phyloP scores from a whole-genome alignment of 345 rosid species.

The Trapa bicornis region DNA sequence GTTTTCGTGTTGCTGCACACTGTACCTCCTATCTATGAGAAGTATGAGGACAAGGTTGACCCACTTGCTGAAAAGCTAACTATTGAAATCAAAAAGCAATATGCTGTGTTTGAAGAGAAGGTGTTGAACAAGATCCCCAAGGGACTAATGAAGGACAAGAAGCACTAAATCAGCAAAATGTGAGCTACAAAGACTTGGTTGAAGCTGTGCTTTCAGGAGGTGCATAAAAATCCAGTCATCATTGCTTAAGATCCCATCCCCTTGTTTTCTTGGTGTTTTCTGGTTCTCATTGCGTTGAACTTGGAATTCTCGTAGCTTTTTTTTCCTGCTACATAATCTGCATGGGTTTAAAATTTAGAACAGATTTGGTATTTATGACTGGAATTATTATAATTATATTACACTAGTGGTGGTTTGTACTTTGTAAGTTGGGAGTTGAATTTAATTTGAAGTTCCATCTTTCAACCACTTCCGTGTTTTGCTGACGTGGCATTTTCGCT shows the following conservation, averaged over 20 bases:
- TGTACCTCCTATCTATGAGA: constrained; percentile 77
- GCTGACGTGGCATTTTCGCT: not conserved
- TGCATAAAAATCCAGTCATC: constrained; percentile 19
- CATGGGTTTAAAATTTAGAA: not conserved
- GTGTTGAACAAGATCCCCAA: constrained; percentile 79
- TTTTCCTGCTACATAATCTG: not conserved
- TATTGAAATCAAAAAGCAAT: constrained; percentile 69
- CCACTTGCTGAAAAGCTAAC: constrained; percentile 61
- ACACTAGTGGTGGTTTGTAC: not conserved
- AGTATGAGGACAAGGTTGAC: constrained; percentile 74
- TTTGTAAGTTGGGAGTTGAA: not conserved
- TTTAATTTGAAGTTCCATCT: not conserved
- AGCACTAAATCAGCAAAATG: constrained; percentile 16
- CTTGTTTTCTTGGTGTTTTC: constrained; percentile 2
- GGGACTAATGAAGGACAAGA: constrained; percentile 63
- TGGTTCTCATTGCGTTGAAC: constrained; percentile 17
- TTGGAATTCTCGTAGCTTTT: not conserved
- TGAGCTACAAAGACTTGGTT: constrained; percentile 15
- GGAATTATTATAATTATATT: not conserved
- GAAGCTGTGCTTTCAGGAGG: constrained; percentile 8
- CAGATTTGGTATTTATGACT: not conserved
- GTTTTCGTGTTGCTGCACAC: constrained; percentile 64
- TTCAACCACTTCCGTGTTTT: not conserved
- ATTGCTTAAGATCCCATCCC: constrained; percentile 15
- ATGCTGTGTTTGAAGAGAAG: constrained; percentile 62